Conservation (phyloP, 2,329 filamentous ascomycete species). For the Cryphonectria carpinicola region DNA sequence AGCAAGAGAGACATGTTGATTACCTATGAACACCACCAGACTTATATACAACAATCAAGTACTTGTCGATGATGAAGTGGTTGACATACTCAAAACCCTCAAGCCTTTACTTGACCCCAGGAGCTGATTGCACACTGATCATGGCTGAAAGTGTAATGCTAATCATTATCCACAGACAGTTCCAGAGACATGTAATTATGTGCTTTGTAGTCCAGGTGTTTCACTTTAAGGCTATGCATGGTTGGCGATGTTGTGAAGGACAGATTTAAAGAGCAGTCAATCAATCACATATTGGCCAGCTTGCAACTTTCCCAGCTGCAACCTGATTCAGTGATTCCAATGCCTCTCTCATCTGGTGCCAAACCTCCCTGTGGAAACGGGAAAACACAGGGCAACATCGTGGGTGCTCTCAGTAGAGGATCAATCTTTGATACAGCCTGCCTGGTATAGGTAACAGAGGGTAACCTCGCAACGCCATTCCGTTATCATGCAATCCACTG, state of each 20-base stretch:
- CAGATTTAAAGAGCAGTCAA: neutral
- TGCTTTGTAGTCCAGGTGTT: neutral
- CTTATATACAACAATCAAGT: neutral
- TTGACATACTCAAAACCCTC: neutral
- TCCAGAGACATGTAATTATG: too few species aligned
- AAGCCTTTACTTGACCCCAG: neutral
- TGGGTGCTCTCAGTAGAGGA: neutral
- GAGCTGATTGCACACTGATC: neutral
- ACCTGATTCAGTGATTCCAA: neutral
- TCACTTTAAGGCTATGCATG: neutral
- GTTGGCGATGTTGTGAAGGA: neutral
- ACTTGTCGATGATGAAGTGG: neutral
- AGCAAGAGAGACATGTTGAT: too few species aligned
- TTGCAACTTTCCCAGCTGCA: neutral
- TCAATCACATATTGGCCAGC: neutral
- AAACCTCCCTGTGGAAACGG: neutral
- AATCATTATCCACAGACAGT: too few species aligned
- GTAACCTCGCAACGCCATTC: neutral
- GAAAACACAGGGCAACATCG: too few species aligned
- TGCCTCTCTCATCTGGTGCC: neutral
- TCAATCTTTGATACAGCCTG: neutral
- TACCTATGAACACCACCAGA: too few species aligned
- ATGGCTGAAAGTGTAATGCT: too few species aligned
- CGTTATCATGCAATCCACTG: neutral
- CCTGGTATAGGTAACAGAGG: neutral